Conservation (phyloP, 768 basidiomycete species). For the Pleurotus citrinopileatus region DNA sequence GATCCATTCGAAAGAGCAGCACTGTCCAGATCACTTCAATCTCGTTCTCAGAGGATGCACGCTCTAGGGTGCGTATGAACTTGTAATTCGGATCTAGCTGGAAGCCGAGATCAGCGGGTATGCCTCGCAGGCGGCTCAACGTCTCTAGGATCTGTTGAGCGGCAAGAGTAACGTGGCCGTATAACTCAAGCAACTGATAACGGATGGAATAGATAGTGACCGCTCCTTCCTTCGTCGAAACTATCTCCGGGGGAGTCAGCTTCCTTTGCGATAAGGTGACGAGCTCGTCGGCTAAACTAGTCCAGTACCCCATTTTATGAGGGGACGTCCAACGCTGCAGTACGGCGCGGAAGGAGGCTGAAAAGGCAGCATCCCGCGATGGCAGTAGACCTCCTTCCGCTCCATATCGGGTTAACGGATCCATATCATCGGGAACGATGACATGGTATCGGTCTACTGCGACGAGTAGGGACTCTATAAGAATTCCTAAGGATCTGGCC, state of each 20-base stretch:
- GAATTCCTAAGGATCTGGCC: too few relatives aligned
- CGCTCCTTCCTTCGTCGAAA: too few relatives aligned
- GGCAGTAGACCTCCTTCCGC: neutral
- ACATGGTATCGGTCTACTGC: constrained; percentile 7
- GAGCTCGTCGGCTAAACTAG: neutral
- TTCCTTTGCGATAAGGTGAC: neutral
- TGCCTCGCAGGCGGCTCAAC: neutral
- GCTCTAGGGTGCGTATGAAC: neutral
- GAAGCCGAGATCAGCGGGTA: neutral
- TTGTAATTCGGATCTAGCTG: neutral
- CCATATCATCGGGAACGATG: neutral
- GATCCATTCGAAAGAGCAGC: neutral
- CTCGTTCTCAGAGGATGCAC: neutral
- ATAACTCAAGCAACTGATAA: neutral
- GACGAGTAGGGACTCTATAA: too few relatives aligned
- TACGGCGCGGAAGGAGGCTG: neutral
- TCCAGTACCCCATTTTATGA: neutral
- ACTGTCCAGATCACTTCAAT: neutral
- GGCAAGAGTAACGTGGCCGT: neutral
- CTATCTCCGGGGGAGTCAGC: neutral
- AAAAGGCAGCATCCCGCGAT: neutral
- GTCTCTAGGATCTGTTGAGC: constrained; percentile 1
- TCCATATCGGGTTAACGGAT: constrained; percentile 6
- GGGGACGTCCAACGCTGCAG: constrained; percentile 12
- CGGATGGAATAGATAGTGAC: neutral